Evolutionary conservation across 2,329 filamentous ascomycete species (phyloP).

Genomic region (Periconia digitata): DNA sequence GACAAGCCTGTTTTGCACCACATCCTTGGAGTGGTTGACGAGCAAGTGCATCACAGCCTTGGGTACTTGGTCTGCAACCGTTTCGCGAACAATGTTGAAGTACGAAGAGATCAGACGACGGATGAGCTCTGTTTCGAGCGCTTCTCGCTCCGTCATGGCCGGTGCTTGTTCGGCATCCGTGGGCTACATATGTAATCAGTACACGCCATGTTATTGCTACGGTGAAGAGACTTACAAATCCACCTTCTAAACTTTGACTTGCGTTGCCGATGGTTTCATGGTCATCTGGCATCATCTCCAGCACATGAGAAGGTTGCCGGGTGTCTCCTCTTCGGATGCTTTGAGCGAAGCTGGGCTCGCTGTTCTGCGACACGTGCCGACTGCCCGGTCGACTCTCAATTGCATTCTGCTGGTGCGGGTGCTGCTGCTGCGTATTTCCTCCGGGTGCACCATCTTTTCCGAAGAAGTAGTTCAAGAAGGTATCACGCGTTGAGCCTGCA

Average conservation of each 20-base stretch:
- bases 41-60: constrained; percentile 99
- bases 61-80: constrained; percentile 97
- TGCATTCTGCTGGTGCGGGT: constrained; percentile 44
- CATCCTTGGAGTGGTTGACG: constrained; percentile 97
- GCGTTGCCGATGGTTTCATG: constrained; percentile 39
- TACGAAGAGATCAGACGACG: constrained; percentile 95
- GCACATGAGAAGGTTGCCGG: constrained; percentile 51
- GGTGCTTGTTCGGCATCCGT: constrained; percentile 65
- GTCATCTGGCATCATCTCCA: constrained; percentile 46
- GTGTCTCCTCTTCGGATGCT: constrained; percentile 73
- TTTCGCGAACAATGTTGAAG: constrained; percentile 98
- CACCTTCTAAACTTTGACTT: constrained; percentile 48
- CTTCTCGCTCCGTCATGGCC: constrained; percentile 90
- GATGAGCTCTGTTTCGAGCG: constrained; percentile 96
- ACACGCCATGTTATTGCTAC: not conserved
- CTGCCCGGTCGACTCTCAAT: constrained; percentile 44
- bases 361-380: constrained; percentile 75
- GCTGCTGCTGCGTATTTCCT: constrained; percentile 43
- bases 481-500: constrained; percentile 73
- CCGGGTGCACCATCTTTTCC: constrained; percentile 76
- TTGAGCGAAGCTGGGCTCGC: constrained; percentile 80
- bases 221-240: constrained; percentile 57
- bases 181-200: constrained; percentile 37
- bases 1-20: constrained; percentile 94
- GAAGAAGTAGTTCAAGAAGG: constrained; percentile 98